These are phyloP conservation scores for Cladorrhinum samala DNA, from an alignment of 495 filamentous ascomycete species.

Conservation along the genomic window DNA sequence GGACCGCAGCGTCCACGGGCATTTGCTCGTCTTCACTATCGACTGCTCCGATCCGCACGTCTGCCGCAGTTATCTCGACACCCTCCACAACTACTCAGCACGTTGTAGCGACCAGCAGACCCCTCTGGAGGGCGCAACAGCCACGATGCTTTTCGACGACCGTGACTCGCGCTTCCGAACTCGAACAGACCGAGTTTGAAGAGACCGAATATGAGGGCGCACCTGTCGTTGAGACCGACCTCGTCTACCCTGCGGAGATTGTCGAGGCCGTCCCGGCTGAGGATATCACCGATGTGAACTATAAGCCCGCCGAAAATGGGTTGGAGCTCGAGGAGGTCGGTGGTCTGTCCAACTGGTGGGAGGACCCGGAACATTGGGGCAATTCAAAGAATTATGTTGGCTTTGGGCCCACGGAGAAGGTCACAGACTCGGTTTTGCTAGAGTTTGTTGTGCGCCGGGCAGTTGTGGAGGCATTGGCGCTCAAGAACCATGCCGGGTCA, in stretches of 20 bases:
- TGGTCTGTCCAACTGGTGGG: conserved; percentile 46
- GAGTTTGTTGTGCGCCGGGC: conserved; percentile 49
- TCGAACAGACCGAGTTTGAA: neutral
- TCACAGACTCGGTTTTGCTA: conserved; percentile 35
- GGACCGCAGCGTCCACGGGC: conserved; percentile 16
- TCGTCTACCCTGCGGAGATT: conserved; percentile 16
- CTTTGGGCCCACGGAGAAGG: conserved; percentile 34
- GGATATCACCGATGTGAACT: conserved; percentile 37
- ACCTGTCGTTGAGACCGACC: conserved; percentile 9
- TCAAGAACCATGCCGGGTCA: conserved; percentile 34
- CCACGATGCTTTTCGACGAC: conserved; percentile 21
- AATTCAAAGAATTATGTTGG: conserved; percentile 28
- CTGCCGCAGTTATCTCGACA: conserved; percentile 5
- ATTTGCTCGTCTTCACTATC: conserved; percentile 15
- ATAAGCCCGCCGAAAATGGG: conserved; percentile 52
- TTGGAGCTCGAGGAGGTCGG: conserved; percentile 55
- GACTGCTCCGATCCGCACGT: conserved; percentile 11
- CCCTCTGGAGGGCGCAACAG: neutral
- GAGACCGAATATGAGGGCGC: neutral
- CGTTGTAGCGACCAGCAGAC: neutral
- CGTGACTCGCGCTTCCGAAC: neutral
- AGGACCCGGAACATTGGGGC: conserved; percentile 37
- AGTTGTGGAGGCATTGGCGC: conserved; percentile 53
- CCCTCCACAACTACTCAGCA: conserved; percentile 1
- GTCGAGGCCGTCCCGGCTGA: conserved; percentile 10